These are phyloP conservation scores for Melaleuca alternifolia DNA, from an alignment of 345 rosid species.

Conservation along the genomic window DNA sequence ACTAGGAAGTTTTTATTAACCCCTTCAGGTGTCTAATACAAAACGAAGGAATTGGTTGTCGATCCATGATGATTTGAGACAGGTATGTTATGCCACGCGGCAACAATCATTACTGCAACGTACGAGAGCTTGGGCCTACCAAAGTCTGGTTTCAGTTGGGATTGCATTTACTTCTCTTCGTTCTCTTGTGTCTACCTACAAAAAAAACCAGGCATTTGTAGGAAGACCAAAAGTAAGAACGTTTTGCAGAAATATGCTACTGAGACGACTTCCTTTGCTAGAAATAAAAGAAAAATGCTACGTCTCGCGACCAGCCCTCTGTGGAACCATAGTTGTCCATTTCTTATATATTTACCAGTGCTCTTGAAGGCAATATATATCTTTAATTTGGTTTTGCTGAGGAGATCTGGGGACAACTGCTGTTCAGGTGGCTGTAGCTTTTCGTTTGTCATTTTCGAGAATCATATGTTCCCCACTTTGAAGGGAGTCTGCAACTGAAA, in stretches of 20 bases:
- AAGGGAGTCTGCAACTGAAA: not conserved
- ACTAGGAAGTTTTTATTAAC: not conserved
- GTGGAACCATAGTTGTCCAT: not conserved
- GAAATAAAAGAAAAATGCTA: too few relatives aligned
- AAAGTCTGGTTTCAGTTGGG: not conserved
- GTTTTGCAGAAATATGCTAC: not conserved
- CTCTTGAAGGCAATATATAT: not conserved
- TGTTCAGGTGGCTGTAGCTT: not conserved
- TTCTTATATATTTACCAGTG: not conserved
- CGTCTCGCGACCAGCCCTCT: too few relatives aligned
- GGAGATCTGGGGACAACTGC: not conserved
- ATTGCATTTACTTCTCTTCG: not conserved
- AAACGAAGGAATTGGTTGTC: not conserved
- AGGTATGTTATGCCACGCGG: not conserved
- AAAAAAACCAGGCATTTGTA: not conserved
- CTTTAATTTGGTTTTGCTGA: not conserved
- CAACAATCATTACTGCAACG: not conserved
- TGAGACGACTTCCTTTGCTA: too few relatives aligned
- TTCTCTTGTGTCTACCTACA: not conserved
- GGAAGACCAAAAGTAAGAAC: not conserved
- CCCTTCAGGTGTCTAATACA: not conserved
- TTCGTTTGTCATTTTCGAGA: not conserved
- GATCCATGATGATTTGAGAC: not conserved
- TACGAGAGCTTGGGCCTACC: not conserved
- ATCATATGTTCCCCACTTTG: not conserved